Conservation (phyloP, 2,329 filamentous ascomycete species). For the Cladosporium sp. region DNA sequence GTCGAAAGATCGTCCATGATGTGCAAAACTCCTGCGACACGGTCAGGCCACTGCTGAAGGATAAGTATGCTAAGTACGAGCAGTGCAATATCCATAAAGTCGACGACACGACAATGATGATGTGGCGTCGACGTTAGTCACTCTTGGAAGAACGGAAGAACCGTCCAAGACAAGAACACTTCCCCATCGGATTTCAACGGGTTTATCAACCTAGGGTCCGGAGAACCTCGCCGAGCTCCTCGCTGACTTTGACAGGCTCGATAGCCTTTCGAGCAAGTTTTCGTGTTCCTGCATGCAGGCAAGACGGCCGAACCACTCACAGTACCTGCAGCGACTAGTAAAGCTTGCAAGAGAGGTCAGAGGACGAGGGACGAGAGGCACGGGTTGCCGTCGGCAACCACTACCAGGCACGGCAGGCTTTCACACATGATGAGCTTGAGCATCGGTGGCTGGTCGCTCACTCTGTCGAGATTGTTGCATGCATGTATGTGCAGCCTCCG, state of each 20-base stretch:
- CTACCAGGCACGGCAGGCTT: not conserved
- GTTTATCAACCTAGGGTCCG: not conserved
- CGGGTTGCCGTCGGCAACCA: conserved; percentile 9
- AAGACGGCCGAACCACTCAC: conserved; percentile 1
- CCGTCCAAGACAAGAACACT: not conserved
- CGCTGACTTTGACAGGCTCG: not conserved
- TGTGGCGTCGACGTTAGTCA: not conserved
- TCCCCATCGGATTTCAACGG: not conserved
- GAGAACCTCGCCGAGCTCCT: not conserved
- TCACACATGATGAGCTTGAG: not conserved
- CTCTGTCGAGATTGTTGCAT: not conserved
- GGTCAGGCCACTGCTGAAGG: not conserved
- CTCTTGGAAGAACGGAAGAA: not conserved
- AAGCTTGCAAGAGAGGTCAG: not conserved
- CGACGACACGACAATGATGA: not conserved
- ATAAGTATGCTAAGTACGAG: not conserved
- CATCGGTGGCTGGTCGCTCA: not conserved
- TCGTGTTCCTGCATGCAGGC: conserved; percentile 8
- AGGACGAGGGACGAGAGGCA: not conserved
- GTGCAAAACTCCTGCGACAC: not conserved
- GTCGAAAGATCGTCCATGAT: not conserved
- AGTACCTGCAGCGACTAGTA: conserved; percentile 4
- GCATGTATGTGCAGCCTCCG: not conserved
- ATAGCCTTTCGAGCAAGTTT: not conserved
- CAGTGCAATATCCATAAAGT: not conserved